phyloP scores from a whole-genome alignment of 805 yeast genomes.

The Candida corydali region DNA sequence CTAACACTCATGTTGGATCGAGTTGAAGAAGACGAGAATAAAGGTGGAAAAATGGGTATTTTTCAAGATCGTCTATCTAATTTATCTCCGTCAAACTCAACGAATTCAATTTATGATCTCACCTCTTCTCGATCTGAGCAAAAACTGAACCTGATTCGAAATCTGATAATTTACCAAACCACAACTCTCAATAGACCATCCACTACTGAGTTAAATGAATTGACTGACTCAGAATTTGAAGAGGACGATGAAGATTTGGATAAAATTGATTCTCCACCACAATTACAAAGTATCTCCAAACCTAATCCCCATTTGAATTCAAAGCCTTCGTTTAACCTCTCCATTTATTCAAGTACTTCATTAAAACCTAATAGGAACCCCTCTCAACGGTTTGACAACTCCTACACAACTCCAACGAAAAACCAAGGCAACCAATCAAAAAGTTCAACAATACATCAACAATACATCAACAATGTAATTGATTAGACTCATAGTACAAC shows the following conservation, averaged over 20 bases:
- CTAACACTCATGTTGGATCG: neutral
- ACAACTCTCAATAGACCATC: too few relatives aligned
- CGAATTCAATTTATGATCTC: conserved; percentile 5
- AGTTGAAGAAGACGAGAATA: too few relatives aligned
- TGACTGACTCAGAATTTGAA: conserved; percentile 2
- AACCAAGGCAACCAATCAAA: neutral
- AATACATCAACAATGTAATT: too few relatives aligned
- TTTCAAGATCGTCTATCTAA: conserved; percentile 6
- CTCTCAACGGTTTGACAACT: too few relatives aligned
- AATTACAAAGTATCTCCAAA: neutral
- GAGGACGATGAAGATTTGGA: neutral
- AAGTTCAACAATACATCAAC: neutral
- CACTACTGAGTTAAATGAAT: too few relatives aligned
- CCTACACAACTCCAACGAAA: neutral
- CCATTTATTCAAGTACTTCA: neutral
- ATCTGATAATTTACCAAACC: too few relatives aligned
- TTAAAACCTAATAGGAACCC: too few relatives aligned
- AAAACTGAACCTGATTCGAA: too few relatives aligned
- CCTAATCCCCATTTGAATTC: neutral
- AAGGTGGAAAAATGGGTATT: conserved; percentile 2
- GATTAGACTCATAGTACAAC: too few relatives aligned
- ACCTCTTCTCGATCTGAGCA: too few relatives aligned
- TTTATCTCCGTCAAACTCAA: conserved; percentile 5
- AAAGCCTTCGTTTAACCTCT: neutral
- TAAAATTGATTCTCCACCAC: neutral